Conservation (phyloP, 768 basidiomycete species). For the Mrakia hoshinonis region DNA sequence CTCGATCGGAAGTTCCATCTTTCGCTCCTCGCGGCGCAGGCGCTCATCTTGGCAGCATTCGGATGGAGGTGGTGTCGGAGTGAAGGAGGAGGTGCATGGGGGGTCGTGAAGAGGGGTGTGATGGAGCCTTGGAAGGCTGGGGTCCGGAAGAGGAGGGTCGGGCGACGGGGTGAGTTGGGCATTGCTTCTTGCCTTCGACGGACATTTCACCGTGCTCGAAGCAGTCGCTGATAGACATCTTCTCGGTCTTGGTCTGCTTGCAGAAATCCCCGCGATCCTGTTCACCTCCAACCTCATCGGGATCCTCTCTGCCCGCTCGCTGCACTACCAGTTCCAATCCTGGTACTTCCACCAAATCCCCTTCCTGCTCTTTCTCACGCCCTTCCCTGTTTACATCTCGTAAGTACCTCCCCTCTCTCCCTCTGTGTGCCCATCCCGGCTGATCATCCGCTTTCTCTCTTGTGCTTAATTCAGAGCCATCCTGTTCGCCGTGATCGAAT, state of each 20-base stretch:
- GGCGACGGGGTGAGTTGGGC: slow-evolving; percentile 47
- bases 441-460: background rate
- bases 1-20: slow-evolving; percentile 55
- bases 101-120: slow-evolving; percentile 52
- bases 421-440: slow-evolving; percentile 7
- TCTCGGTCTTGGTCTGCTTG: background rate
- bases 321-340: slow-evolving; percentile 97
- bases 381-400: slow-evolving; percentile 57
- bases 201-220: background rate
- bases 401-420: slow-evolving; percentile 38
- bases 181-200: slow-evolving; percentile 48
- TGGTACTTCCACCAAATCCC: slow-evolving; percentile 94
- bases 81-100: slow-evolving; percentile 57
- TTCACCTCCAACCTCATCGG: slow-evolving; percentile 90
- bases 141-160: background rate
- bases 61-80: slow-evolving; percentile 66
- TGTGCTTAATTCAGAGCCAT: slow-evolving; percentile 51
- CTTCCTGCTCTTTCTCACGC: slow-evolving; percentile 67
- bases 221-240: slow-evolving; percentile 25
- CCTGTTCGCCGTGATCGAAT: slow-evolving; percentile 61
- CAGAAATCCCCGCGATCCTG: slow-evolving; percentile 70
- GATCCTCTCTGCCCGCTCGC: slow-evolving; percentile 78
- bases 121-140: slow-evolving; percentile 44
- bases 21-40: slow-evolving; percentile 59
- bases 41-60: slow-evolving; percentile 54